These are phyloP conservation scores for Huiozyma naganishii DNA, from an alignment of 805 yeast genomes.

Conservation along the genomic window DNA sequence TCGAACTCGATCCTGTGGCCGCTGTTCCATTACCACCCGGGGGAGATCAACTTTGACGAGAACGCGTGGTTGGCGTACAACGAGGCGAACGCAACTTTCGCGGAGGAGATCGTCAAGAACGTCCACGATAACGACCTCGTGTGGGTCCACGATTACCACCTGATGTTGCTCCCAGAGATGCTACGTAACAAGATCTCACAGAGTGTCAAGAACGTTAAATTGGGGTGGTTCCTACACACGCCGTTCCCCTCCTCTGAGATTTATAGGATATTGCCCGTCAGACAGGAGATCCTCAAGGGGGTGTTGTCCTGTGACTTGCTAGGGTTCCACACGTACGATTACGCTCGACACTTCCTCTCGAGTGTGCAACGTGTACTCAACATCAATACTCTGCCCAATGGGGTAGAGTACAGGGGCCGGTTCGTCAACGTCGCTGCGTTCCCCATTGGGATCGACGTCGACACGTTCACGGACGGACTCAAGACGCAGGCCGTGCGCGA, in stretches of 20 bases:
- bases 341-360: conserved; percentile 89
- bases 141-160: conserved; percentile 97
- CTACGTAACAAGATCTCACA: conserved; percentile 45
- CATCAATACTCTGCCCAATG: conserved; percentile 80
- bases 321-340: conserved; percentile 98
- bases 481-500: conserved; percentile 48
- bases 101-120: conserved; percentile 55
- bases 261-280: conserved; percentile 88
- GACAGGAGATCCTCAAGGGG: conserved; percentile 85
- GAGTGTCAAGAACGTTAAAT: conserved; percentile 44
- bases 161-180: conserved; percentile 90
- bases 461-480: conserved; percentile 75
- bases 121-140: conserved; percentile 77
- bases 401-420: conserved; percentile 67
- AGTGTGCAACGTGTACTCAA: conserved; percentile 78
- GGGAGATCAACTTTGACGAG: conserved; percentile 97
- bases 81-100: conserved; percentile 80
- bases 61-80: conserved; percentile 96
- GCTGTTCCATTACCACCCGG: conserved; percentile 95
- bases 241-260: conserved; percentile 98
- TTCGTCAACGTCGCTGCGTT: conserved; percentile 86
- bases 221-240: conserved; percentile 93
- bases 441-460: conserved; percentile 98
- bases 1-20: conserved; percentile 96
- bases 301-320: conserved; percentile 87